These are phyloP conservation scores for Zygosaccharomyces pseudobailii DNA, from an alignment of 1,139 yeast genomes.

Conservation along the genomic window DNA sequence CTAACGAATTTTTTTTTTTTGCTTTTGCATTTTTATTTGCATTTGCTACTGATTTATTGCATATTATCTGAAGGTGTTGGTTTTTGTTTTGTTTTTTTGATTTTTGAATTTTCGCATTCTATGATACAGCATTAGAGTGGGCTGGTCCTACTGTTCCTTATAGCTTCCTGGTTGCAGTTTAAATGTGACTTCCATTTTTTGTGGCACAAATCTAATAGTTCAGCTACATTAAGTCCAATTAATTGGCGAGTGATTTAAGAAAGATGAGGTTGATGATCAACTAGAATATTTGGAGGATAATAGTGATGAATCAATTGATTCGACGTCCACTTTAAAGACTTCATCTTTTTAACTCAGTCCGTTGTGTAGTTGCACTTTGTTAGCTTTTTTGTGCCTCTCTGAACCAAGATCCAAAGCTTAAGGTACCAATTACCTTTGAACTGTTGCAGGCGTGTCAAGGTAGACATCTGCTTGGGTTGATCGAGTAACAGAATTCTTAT, in stretches of 20 bases:
- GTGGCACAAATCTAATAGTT: slow-evolving; percentile 9
- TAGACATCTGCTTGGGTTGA: no score
- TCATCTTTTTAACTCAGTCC: slow-evolving; percentile 5
- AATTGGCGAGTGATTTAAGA: slow-evolving; percentile 3
- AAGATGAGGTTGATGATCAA: slow-evolving; percentile 3
- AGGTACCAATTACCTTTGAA: neutral
- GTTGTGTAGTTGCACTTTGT: slow-evolving; percentile 11
- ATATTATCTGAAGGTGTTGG: slow-evolving; percentile 1
- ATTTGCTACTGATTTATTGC: slow-evolving; percentile 2
- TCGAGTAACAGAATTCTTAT: neutral
- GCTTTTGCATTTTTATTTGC: slow-evolving; percentile 9
- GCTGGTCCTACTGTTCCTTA: slow-evolving; percentile 3
- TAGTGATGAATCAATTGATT: neutral
- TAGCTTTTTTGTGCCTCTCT: slow-evolving; percentile 13
- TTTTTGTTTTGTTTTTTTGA: neutral
- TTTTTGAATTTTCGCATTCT: slow-evolving; percentile 1
- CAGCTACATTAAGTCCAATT: slow-evolving; percentile 5
- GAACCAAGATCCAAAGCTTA: slow-evolving; percentile 4
- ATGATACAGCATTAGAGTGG: slow-evolving; percentile 4
- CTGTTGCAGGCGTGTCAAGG: neutral
- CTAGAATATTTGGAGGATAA: neutral
- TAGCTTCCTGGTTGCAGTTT: neutral
- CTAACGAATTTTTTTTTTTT: slow-evolving; percentile 30
- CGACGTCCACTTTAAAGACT: neutral
- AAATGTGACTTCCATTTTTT: neutral